phyloP scores from a whole-genome alignment of 2,329 filamentous ascomycete species.

The Colletotrichum aenigma region DNA sequence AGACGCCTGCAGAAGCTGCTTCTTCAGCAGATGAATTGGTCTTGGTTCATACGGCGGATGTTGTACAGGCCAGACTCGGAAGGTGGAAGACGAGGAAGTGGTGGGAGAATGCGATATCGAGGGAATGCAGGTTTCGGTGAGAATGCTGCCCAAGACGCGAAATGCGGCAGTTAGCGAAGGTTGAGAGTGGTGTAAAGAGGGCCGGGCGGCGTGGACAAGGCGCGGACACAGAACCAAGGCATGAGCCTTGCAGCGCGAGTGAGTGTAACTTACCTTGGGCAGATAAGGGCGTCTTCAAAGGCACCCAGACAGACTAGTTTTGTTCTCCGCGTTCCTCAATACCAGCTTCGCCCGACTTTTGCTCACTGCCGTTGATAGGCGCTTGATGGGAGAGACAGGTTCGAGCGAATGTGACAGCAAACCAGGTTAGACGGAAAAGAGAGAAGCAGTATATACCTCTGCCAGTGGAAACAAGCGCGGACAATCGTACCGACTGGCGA shows the following conservation, averaged over 20 bases:
- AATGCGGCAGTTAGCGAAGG: not conserved
- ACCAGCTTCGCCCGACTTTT: not conserved
- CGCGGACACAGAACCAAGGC: not conserved
- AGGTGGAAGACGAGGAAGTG: not conserved
- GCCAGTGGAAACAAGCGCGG: not conserved
- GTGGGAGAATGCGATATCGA: not conserved
- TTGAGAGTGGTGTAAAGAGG: not conserved
- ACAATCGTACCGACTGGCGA: not conserved
- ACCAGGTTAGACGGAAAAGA: not conserved
- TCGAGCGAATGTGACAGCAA: not conserved
- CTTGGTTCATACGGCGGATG: constrained; percentile 1
- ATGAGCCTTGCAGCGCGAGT: not conserved
- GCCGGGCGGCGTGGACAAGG: not conserved
- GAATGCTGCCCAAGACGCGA: constrained; percentile 12
- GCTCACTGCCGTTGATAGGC: not conserved
- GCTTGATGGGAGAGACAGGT: not conserved
- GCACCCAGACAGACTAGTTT: not conserved
- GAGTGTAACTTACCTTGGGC: not conserved
- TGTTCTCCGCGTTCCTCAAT: not conserved
- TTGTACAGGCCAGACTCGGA: not conserved
- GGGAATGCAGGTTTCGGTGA: not conserved
- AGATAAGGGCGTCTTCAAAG: not conserved
- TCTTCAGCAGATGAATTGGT: constrained; percentile 9
- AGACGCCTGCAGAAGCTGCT: constrained; percentile 5
- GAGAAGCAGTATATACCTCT: not conserved